Percentiles rank a stretch among this genome's conserved stretches.
Conservation (phyloP, 352 stramenopile genomes). For the Phytophthora idaei region DNA sequence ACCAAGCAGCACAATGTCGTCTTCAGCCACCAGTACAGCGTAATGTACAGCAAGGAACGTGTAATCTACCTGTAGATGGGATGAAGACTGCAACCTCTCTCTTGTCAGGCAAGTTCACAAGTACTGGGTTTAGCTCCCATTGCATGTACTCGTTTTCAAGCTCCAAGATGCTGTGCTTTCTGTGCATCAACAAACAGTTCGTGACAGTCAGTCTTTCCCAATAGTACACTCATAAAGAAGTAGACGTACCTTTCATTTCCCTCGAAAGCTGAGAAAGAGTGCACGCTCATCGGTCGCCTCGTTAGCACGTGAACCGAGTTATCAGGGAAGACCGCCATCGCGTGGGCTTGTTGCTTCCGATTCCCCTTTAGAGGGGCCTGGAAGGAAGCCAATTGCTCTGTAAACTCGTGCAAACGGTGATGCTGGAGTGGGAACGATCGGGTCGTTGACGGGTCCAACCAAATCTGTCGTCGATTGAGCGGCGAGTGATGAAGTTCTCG, state of each 20-base stretch:
- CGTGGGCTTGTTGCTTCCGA: constrained; percentile 58
- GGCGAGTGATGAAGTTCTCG: constrained; percentile 36
- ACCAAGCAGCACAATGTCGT: background rate
- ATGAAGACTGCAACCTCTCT: constrained; percentile 63
- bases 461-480: constrained; percentile 58
- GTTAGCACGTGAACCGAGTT: constrained; percentile 72
- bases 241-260: constrained; percentile 37
- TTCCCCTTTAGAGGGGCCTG: constrained; percentile 63
- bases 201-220: background rate
- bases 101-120: constrained; percentile 50
- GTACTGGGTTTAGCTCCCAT: constrained; percentile 56
- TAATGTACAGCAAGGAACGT: background rate
- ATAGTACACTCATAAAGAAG: background rate
- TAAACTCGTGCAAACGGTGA: constrained; percentile 63
- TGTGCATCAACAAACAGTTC: constrained; percentile 11
- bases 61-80: constrained; percentile 48
- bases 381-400: constrained; percentile 72
- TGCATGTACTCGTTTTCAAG: constrained; percentile 75
- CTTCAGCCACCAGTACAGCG: background rate
- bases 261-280: constrained; percentile 67
- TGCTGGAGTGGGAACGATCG: constrained; percentile 59
- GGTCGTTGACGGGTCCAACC: constrained; percentile 66
- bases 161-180: constrained; percentile 58
- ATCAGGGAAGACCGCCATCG: constrained; percentile 59
- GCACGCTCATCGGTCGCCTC: constrained; percentile 54